These are phyloP conservation scores for Coemansia guatemalensis DNA, from an alignment of 192 early-diverging fungal genomes.

Conservation along the genomic window DNA sequence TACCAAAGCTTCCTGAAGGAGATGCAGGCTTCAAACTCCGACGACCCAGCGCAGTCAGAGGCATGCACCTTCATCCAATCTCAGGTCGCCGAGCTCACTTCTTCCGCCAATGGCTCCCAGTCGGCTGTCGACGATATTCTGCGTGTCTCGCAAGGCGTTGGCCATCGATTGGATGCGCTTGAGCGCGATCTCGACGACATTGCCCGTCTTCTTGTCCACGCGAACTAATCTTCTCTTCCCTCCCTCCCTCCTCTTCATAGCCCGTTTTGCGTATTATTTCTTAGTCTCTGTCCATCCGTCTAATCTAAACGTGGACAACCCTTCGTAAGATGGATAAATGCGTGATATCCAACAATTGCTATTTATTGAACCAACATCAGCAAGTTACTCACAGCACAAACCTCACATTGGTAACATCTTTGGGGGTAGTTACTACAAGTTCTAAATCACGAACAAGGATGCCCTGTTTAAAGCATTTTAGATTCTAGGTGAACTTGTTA, in stretches of 20 bases:
- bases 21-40: slow-evolving; percentile 8
- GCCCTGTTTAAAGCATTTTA: too few species aligned
- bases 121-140: slow-evolving; percentile 48
- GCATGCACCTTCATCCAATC: slow-evolving; percentile 21
- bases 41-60: slow-evolving; percentile 13
- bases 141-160: slow-evolving; percentile 48
- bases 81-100: slow-evolving; percentile 31
- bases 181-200: slow-evolving; percentile 51
- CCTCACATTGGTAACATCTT: too few species aligned
- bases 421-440: too few species aligned
- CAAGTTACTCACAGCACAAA: too few species aligned
- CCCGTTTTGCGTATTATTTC: not conserved
- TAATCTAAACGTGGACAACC: too few species aligned
- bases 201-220: slow-evolving; percentile 45
- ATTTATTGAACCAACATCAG: too few species aligned
- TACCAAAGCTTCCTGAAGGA: slow-evolving; percentile 48
- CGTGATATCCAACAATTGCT: too few species aligned
- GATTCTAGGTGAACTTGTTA: too few species aligned
- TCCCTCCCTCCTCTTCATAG: too few species aligned
- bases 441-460: too few species aligned
- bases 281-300: not conserved
- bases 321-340: too few species aligned
- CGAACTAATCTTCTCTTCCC: slow-evolving; percentile 19
- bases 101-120: slow-evolving; percentile 31
- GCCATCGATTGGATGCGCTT: slow-evolving; percentile 44